Base-by-base conservation (phyloP, 192 early-diverging fungal genomes). In the Haplosporangium gracile region DNA sequence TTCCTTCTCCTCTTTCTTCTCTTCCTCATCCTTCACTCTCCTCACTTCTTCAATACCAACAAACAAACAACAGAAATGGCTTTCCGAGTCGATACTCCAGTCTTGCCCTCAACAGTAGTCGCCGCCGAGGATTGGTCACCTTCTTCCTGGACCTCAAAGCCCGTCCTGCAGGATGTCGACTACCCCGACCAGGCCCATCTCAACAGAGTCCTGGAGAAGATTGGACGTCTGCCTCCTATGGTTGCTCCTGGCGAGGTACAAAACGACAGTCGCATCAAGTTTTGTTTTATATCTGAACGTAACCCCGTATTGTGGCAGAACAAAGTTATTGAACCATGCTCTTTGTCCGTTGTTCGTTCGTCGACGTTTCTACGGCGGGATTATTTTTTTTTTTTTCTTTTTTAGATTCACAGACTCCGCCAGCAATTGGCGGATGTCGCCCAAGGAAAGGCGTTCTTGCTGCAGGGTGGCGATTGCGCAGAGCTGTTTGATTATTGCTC, bases 391-490 rank as follows among this genome's bases (percentile, higher is more conserved):
- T 29, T 70, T 55, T 16, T 10, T 36, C 26, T 18, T 29, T 70
- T 29, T 39, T 77, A 97, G 95, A 95, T 99, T 79, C 92, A 94
- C 68, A 91, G 92, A 9, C 91, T 99, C 77, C 90, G 95, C 77
- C 82, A 89, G 32, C 96, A 98, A 85, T 93, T 99, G 34, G 90
- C 90, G 16, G 94, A 98, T 88, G 97, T 96, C 18, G 97, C 97
- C 26, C 94, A 95, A 75, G 95, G 95, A 78, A 95, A 97, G 70
- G 93, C 97, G 16, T 98, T 99, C 77, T 89, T 99, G 77, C 91
- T 99, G 53, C 98, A 99, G 89, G 98, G 98, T 70, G 98, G 98
- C 70, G 98, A 98, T 88, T 99, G 98, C 89, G 98, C 98, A 53
- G 98, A 99, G 90, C 91, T 97, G 51, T 99, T 99, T 88, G 97